These are phyloP conservation scores for Barnettozyma californica DNA, from an alignment of 805 yeast species.

Conservation along the genomic window DNA sequence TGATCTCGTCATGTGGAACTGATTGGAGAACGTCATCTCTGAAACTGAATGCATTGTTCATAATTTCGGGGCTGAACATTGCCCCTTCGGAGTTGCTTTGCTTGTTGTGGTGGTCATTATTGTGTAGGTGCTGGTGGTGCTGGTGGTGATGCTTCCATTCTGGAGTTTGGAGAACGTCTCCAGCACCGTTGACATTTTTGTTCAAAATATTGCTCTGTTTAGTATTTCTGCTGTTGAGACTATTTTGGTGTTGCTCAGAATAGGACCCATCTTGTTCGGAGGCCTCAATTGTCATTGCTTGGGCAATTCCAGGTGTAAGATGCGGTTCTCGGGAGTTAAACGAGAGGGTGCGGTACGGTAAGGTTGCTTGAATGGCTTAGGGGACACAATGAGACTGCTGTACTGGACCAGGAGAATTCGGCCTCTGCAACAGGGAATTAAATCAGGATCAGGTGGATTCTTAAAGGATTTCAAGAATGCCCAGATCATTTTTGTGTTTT, in stretches of 20 bases:
- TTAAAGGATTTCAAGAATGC: neutral
- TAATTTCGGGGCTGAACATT: constrained; percentile 5
- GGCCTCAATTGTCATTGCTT: neutral
- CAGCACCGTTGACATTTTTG: neutral
- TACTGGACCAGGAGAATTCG: too few relatives aligned
- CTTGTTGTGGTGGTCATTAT: neutral
- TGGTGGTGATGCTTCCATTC: neutral
- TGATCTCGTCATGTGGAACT: constrained; percentile 20
- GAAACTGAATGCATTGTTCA: constrained; percentile 12
- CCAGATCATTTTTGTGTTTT: neutral
- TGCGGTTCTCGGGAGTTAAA: neutral
- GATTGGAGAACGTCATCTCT: constrained; percentile 7
- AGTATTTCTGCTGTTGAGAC: neutral
- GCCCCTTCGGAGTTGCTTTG: constrained; percentile 15
- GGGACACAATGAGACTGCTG: neutral
- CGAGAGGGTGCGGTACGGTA: neutral
- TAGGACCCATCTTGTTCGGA: neutral
- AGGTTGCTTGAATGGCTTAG: neutral
- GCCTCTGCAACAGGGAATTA: too few relatives aligned
- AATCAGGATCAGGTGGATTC: too few relatives aligned
- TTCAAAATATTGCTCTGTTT: too few relatives aligned
- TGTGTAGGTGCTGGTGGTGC: neutral
- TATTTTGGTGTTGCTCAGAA: neutral
- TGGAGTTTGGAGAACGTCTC: neutral
- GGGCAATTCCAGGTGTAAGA: neutral